phyloP scores from a whole-genome alignment of 495 filamentous ascomycete genomes.

The Podospora appendiculata region DNA sequence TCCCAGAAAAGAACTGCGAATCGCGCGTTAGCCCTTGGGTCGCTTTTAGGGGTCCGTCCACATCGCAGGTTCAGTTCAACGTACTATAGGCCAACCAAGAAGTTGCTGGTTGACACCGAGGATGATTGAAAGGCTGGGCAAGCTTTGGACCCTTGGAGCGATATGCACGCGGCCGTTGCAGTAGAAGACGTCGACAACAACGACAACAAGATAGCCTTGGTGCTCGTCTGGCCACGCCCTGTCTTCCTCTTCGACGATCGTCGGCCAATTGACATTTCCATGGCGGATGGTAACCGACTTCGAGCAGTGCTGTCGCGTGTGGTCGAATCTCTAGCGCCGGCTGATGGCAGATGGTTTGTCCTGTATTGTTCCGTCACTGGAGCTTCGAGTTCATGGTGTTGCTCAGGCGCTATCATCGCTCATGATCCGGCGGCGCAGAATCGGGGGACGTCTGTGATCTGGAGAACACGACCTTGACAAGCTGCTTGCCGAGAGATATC shows the following conservation, averaged over 20 bases:
- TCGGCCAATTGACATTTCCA: conserved; percentile 7
- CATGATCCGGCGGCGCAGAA: conserved; percentile 6
- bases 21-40: conserved; percentile 7
- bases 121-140: conserved; percentile 80
- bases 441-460: not conserved
- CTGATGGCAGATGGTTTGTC: not conserved
- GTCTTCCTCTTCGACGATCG: conserved; percentile 1
- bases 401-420: conserved; percentile 13
- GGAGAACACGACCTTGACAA: not conserved
- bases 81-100: conserved; percentile 67
- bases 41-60: too few species aligned
- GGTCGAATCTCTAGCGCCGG: not conserved
- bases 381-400: conserved; percentile 15
- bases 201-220: conserved; percentile 9
- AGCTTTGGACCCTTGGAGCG: conserved; percentile 66
- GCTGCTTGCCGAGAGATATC: not conserved
- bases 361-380: conserved; percentile 8
- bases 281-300: not conserved
- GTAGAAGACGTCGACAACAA: conserved; percentile 12
- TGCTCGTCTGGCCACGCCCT: conserved; percentile 2
- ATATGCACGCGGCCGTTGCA: conserved; percentile 55
- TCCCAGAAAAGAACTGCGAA: conserved; percentile 72
- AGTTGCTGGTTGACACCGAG: conserved; percentile 67
- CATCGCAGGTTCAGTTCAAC: conserved; percentile 23
- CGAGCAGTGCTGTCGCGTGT: not conserved